phyloP scores from a whole-genome alignment of 352 stramenopile genomes.

The Thraustochytrium striatum region DNA sequence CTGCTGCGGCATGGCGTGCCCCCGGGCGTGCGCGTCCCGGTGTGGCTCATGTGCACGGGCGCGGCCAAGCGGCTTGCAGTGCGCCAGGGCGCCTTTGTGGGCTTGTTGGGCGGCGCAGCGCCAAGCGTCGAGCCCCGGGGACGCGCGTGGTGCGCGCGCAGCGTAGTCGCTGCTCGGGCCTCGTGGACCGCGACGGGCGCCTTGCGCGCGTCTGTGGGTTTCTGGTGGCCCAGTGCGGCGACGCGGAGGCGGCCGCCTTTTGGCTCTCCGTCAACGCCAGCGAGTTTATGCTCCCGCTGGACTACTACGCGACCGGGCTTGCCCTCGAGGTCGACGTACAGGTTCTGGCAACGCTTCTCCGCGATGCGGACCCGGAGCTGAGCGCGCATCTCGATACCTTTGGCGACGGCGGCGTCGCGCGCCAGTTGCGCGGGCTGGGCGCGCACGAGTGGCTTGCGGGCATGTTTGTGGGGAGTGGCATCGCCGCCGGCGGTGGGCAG shows the following conservation, averaged over 20 bases:
- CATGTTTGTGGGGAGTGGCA: too few relatives aligned
- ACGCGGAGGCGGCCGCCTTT: conserved; percentile 6
- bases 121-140: background rate
- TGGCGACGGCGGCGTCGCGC: too few relatives aligned
- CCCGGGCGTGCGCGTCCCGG: background rate
- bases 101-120: background rate
- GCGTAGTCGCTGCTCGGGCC: background rate
- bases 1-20: background rate
- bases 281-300: conserved; percentile 25
- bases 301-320: conserved; percentile 24
- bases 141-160: background rate
- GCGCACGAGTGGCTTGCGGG: too few relatives aligned
- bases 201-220: background rate
- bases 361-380: background rate
- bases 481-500: background rate
- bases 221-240: background rate
- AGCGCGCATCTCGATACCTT: conserved; percentile 11
- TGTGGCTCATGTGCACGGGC: conserved; percentile 13
- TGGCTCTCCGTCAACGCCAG: background rate
- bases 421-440: too few relatives aligned
- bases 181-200: background rate
- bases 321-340: background rate
- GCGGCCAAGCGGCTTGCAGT: conserved; percentile 29
- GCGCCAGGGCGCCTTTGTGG: conserved; percentile 4
- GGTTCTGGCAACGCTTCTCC: conserved; percentile 1